Evolutionary conservation across 306 rosid genomes (phyloP).

Genomic region (Elaeagnus macrophylla): DNA sequence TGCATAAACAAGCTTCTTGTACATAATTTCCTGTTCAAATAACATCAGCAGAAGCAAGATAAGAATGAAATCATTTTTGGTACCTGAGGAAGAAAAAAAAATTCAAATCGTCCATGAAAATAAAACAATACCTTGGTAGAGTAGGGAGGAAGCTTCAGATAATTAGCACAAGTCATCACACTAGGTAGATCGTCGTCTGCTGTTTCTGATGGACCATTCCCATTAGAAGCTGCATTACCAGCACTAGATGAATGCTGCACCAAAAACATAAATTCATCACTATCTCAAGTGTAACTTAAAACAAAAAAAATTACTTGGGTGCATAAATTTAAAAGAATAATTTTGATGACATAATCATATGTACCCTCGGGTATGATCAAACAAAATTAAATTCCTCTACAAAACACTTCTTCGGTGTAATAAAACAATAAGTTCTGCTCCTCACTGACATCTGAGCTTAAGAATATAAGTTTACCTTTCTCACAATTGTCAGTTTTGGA

Average conservation of each 20-base stretch:
- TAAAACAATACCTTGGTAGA: constrained; percentile 67
- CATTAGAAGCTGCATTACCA: constrained; percentile 52
- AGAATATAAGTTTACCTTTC: constrained; percentile 52
- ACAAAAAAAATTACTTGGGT: not conserved
- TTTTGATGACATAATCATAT: no score
- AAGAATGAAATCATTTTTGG: constrained; percentile 9
- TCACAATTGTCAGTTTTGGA: constrained; percentile 90
- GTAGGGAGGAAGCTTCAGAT: constrained; percentile 97
- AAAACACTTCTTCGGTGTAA: no score
- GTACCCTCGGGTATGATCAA: no score
- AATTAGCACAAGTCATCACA: constrained; percentile 99
- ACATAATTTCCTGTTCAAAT: constrained; percentile 76
- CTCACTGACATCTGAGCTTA: not conserved
- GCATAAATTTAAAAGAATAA: no score
- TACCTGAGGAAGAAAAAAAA: not conserved
- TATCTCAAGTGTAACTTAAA: not conserved
- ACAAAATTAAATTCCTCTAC: no score
- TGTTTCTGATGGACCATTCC: constrained; percentile 65
- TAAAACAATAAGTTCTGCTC: not conserved
- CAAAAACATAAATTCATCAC: constrained; percentile 12
- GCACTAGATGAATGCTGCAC: constrained; percentile 74
- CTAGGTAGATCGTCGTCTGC: constrained; percentile 98
- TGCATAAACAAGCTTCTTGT: constrained; percentile 90
- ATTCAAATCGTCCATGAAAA: not conserved
- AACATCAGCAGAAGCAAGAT: constrained; percentile 2